Conservation (phyloP, 2,329 filamentous ascomycete genomes). For the Stagonosporopsis chrysanthemi region DNA sequence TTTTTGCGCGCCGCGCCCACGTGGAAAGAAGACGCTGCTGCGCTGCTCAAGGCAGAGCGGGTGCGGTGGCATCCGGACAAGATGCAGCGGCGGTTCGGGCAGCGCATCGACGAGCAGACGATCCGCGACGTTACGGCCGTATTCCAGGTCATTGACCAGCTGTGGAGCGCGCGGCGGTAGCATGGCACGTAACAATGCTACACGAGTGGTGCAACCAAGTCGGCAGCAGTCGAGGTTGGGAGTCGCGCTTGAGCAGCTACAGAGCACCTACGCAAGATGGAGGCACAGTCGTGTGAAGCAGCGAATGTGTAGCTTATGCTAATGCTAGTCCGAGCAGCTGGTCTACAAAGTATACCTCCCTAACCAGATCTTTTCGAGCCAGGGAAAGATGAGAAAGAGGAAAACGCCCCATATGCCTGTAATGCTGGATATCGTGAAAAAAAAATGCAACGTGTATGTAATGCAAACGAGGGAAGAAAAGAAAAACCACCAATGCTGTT, state of each 20-base stretch:
- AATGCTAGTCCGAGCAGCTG: background rate
- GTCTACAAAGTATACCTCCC: background rate
- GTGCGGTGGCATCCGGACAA: constrained; percentile 98
- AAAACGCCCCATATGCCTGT: constrained; percentile 2
- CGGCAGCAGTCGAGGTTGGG: no score
- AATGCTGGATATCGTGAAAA: constrained; percentile 7
- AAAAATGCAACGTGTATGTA: background rate
- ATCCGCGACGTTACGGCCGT: constrained; percentile 85
- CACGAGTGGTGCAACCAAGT: no score
- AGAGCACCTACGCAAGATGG: background rate
- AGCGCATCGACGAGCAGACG: constrained; percentile 71
- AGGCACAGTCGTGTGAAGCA: background rate
- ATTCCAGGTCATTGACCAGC: constrained; percentile 85
- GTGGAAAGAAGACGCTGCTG: constrained; percentile 50
- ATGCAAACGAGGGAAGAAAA: background rate
- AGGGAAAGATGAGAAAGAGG: background rate
- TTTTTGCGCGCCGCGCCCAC: constrained; percentile 71
- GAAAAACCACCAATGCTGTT: background rate
- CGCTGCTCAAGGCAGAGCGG: constrained; percentile 79
- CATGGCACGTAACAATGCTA: no score
- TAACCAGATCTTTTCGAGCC: no score
- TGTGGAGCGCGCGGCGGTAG: constrained; percentile 67
- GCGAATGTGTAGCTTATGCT: background rate
- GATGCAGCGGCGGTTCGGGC: constrained; percentile 86
- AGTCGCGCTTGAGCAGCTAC: no score